Base-by-base conservation (phyloP, 2,329 filamentous ascomycete species). In the Venturia nashicola region DNA sequence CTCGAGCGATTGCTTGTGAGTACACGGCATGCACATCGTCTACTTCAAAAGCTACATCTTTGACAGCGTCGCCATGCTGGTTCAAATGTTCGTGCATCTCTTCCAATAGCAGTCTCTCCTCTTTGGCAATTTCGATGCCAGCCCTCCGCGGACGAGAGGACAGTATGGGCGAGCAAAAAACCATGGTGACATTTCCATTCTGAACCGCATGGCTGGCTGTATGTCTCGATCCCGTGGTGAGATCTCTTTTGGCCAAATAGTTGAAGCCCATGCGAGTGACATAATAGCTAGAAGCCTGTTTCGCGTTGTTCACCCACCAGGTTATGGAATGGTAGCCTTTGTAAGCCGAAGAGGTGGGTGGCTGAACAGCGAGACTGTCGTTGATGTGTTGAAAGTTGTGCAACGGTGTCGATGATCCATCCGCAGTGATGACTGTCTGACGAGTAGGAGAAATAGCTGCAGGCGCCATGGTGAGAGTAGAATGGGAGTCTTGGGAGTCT, bases 271-370 rank as follows among this genome's bases (percentile, higher is more conserved):
- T 91, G 68, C 91, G 88, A 12, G 85, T 87, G 69, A 88, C 87
- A 78, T 96, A 97, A 78, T 90, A 97, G 16, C 88, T 83, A 46
- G 92, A 92, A 2, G 91, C 90, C 79, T 97, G 92, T 78, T 97
- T 97, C 70, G 93, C 92, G 73, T 97, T 97, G 73, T 92, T 91
- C 39, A 97, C 93, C 79, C 91, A 96, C 92, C 92, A 97, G 69
- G 91, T 92, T 64, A 96, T 84, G 76, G 96, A 90, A 77, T 96
- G 90, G 75, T 96, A 97, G 72, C 90, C 91, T 66, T 85, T 84
- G 78, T 96, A 92, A 72, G 42, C 81, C 82, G 70, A 75, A 76
- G 66, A 70, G 77, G 69, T 69, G 80, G 61, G 71, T 32, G 65
- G 77, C 70, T 82, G 79, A 59, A 84, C 78, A 66, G 81, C 79